Evolutionary conservation across 768 basidiomycete genomes (phyloP).

Genomic region (Macrocybe gigantea): DNA sequence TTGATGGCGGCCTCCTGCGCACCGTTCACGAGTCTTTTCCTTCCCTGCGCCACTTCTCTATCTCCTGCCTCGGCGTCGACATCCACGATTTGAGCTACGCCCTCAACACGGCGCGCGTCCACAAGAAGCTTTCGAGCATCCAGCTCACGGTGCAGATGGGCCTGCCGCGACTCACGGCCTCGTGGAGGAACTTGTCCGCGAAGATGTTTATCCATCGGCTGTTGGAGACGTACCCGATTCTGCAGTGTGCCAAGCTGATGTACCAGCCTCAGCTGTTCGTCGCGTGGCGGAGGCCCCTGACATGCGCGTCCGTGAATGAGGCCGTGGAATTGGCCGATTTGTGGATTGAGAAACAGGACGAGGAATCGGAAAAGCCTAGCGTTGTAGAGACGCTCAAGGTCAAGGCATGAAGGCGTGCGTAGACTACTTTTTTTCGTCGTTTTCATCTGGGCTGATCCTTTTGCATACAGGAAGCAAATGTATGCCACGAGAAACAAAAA

Average conservation of each 20-base stretch:
- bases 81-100: slow-evolving; percentile 9
- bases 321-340: slow-evolving; percentile 5
- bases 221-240: slow-evolving; percentile 9
- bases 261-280: slow-evolving; percentile 11
- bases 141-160: slow-evolving; percentile 10
- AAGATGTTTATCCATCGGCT: slow-evolving; percentile 9
- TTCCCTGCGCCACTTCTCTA: slow-evolving; percentile 10
- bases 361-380: neutral
- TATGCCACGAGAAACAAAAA: neutral
- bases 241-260: slow-evolving; percentile 9
- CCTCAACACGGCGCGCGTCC: slow-evolving; percentile 3
- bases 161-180: slow-evolving; percentile 7
- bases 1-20: slow-evolving; percentile 6
- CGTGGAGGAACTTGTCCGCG: slow-evolving; percentile 8
- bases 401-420: neutral
- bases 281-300: slow-evolving; percentile 8
- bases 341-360: slow-evolving; percentile 11
- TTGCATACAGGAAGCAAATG: neutral
- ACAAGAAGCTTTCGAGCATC: slow-evolving; percentile 8
- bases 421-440: neutral
- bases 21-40: slow-evolving; percentile 12
- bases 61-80: slow-evolving; percentile 11
- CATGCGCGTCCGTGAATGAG: neutral
- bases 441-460: neutral
- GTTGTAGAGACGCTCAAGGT: slow-evolving; percentile 8